Percentiles rank a stretch among this genome's conserved stretches.
Conservation (phyloP, 768 basidiomycete species). For the Amanita brunnescens region DNA sequence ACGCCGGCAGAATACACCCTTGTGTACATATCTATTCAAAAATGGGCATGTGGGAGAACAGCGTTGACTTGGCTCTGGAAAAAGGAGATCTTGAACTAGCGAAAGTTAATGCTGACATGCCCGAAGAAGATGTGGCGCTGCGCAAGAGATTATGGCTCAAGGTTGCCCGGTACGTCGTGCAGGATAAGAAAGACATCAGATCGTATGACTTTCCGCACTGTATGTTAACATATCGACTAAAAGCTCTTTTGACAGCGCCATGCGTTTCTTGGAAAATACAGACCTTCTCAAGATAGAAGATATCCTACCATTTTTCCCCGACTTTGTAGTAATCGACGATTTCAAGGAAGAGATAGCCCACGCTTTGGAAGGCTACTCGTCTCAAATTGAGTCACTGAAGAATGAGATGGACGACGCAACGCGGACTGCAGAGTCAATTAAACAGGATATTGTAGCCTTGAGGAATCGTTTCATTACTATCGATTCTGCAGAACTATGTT, state of each 20-base stretch:
- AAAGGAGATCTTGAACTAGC: constrained; percentile 95
- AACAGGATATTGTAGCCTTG: constrained; percentile 78
- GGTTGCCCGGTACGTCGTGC: constrained; percentile 97
- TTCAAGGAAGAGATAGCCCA: constrained; percentile 99
- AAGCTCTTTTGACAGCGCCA: constrained; percentile 53
- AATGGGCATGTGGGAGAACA: constrained; percentile 96
- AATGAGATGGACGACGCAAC: constrained; percentile 97
- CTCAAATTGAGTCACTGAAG: constrained; percentile 84
- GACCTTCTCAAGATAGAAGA: constrained; percentile 96
- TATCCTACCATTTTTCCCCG: constrained; percentile 98
- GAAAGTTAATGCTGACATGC: constrained; percentile 91
- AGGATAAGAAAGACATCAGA: constrained; percentile 97
- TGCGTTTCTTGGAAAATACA: constrained; percentile 93
- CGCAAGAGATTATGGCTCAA: constrained; percentile 97
- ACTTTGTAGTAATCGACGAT: constrained; percentile 98
- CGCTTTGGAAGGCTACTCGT: constrained; percentile 89
- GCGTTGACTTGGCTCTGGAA: constrained; percentile 88
- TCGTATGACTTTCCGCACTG: constrained; percentile 49
- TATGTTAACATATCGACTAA: not conserved
- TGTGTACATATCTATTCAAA: constrained; percentile 97
- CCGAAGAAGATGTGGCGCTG: constrained; percentile 79
- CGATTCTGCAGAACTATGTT: constrained; percentile 80
- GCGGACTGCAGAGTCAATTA: constrained; percentile 85
- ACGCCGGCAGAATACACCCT: constrained; percentile 68
- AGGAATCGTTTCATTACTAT: constrained; percentile 89